Evolutionary conservation across 768 basidiomycete species (phyloP).

Genomic region (Lactifluus pinguis): DNA sequence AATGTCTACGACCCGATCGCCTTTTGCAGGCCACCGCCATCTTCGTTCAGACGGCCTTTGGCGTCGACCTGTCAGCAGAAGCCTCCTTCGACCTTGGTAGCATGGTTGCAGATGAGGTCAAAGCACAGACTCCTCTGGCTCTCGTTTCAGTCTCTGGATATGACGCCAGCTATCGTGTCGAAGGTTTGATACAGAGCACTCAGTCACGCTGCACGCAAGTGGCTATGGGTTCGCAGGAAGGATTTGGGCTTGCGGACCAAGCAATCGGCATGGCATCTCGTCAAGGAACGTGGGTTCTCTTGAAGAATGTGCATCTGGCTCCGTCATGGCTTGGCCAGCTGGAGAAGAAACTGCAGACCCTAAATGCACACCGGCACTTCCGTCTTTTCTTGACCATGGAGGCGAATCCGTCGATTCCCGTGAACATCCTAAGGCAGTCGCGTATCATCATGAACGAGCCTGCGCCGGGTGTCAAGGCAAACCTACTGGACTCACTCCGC

Average conservation of each 20-base stretch:
- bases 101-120: slow-evolving; percentile 75
- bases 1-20: slow-evolving; percentile 89
- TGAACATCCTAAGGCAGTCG: slow-evolving; percentile 93
- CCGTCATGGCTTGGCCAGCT: slow-evolving; percentile 93
- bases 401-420: slow-evolving; percentile 87
- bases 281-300: slow-evolving; percentile 90
- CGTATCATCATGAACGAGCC: slow-evolving; percentile 98
- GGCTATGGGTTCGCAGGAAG: slow-evolving; percentile 98
- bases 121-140: slow-evolving; percentile 75
- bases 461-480: slow-evolving; percentile 93
- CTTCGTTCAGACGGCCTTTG: slow-evolving; percentile 72
- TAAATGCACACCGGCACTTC: slow-evolving; percentile 86
- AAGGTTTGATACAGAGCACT: slow-evolving; percentile 72
- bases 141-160: slow-evolving; percentile 92
- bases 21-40: slow-evolving; percentile 72
- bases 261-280: slow-evolving; percentile 89
- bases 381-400: slow-evolving; percentile 98
- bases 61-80: slow-evolving; percentile 65
- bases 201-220: slow-evolving; percentile 77
- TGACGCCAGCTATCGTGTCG: slow-evolving; percentile 96
- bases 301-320: slow-evolving; percentile 96
- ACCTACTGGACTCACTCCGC: slow-evolving; percentile 81
- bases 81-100: slow-evolving; percentile 65
- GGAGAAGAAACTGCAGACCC: slow-evolving; percentile 91
- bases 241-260: slow-evolving; percentile 92